phyloP scores from a whole-genome alignment of 345 rosid species.

The Brassica nigra region DNA sequence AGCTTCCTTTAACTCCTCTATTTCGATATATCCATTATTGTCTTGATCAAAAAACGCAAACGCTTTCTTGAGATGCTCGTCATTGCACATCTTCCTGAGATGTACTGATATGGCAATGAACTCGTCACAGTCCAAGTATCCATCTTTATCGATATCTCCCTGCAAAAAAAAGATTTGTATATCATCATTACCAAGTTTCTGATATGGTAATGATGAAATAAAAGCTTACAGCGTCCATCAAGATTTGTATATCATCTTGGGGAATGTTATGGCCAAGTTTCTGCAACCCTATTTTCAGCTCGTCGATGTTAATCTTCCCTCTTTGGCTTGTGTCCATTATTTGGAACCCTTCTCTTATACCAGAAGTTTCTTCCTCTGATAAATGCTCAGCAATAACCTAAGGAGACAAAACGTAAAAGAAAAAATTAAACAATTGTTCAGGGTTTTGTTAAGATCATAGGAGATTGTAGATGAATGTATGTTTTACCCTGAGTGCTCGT shows the following conservation, averaged over 20 bases:
- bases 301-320: background rate
- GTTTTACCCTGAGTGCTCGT: background rate
- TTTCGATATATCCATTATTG: background rate
- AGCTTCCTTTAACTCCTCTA: background rate
- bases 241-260: background rate
- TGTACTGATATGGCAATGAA: conserved; percentile 1
- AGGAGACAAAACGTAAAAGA: background rate
- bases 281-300: background rate
- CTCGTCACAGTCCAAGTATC: background rate
- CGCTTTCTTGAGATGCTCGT: conserved; percentile 3
- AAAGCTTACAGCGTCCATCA: conserved; percentile 3
- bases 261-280: background rate
- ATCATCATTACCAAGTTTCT: background rate
- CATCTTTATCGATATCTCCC: background rate
- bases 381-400: background rate
- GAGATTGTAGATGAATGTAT: background rate
- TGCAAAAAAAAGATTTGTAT: background rate
- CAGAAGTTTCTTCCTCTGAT: background rate
- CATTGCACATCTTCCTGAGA: background rate
- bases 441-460: background rate
- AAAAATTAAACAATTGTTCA: background rate
- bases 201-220: background rate
- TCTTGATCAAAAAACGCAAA: conserved; percentile 1
- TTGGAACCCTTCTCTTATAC: background rate
- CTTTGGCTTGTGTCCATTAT: background rate